Base-by-base conservation (phyloP, 1,284 basidiomycete genomes). In the Leccinum griseonigrum region DNA sequence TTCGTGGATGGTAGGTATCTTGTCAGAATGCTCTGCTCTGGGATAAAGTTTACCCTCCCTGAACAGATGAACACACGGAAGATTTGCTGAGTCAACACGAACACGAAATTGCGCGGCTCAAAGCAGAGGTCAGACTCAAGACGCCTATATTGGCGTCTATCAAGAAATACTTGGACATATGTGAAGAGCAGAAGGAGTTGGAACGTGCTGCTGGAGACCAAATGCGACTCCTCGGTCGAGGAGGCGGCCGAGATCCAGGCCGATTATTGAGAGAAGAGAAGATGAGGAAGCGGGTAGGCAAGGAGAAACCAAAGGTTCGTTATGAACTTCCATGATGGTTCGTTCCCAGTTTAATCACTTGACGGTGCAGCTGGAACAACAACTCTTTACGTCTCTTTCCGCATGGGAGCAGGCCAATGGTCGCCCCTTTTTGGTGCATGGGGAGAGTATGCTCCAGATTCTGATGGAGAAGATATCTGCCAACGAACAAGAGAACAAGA, bases 201-300 rank as follows among this genome's bases (percentile, higher is more conserved):
- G 90, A 89, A 52, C 87, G 87, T 6, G 85, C 90, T 2, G 92
- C 94, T 1, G 81, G 85, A 31, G 94, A 95, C 68, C 90, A 92
- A 68, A 85, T 82, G 28, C 84, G 92, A 43, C 77, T 95, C 10
- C 81, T 91, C 5, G 91, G 90, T 14, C 82, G 92, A 67, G 92
- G 91, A n/a, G 71, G 72, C 2, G 61, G 67, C 2, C 81, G 94
- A 60, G 91, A 88, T 82, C 92, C 84, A 60, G 92, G 85, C 57
- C 81, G 85, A 64, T 76, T 99, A 54, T 77, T 99, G 54, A 83
- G 94, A 54, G 97, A 99, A 76, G 97, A 98, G 79, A 98, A 97
- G 83, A 95, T 97, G 90, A 84, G 97, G 58, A 99, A 98, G 77
- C 82, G 96, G 11, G 94, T 99, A n/a, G 85, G 85, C 65, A 91